These are phyloP conservation scores for Russula sp. DNA, from an alignment of 768 basidiomycete genomes.

Conservation along the genomic window DNA sequence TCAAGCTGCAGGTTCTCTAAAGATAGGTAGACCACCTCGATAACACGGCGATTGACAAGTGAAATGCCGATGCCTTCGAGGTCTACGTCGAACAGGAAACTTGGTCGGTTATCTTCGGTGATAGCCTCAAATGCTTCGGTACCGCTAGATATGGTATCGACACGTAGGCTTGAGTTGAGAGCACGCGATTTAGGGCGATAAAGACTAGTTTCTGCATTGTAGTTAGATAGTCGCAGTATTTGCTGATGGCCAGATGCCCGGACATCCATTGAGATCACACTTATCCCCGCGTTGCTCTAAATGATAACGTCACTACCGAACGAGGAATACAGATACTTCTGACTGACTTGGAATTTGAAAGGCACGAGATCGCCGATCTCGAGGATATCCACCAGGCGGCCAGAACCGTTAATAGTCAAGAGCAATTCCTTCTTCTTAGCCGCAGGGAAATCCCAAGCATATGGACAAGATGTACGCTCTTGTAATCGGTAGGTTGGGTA, in stretches of 20 bases:
- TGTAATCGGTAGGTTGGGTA: conserved; percentile 47
- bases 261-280: conserved; percentile 81
- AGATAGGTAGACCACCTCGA: conserved; percentile 87
- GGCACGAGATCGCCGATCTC: conserved; percentile 91
- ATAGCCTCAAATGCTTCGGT: conserved; percentile 81
- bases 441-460: conserved; percentile 94
- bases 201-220: conserved; percentile 75
- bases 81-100: conserved; percentile 61
- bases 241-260: conserved; percentile 84
- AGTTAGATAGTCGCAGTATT: conserved; percentile 78
- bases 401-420: conserved; percentile 52
- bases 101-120: conserved; percentile 61
- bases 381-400: conserved; percentile 78
- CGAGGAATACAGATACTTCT: background rate
- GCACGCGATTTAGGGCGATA: conserved; percentile 70
- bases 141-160: conserved; percentile 63
- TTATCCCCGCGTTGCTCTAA: conserved; percentile 49
- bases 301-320: background rate
- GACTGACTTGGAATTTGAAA: conserved; percentile 71
- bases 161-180: conserved; percentile 44
- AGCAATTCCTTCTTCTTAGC: conserved; percentile 72
- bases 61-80: conserved; percentile 91
- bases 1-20: conserved; percentile 74
- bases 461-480: conserved; percentile 49
- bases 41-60: conserved; percentile 75